phyloP scores from a whole-genome alignment of 495 filamentous ascomycete genomes.

The Hypoxylon fragiforme region DNA sequence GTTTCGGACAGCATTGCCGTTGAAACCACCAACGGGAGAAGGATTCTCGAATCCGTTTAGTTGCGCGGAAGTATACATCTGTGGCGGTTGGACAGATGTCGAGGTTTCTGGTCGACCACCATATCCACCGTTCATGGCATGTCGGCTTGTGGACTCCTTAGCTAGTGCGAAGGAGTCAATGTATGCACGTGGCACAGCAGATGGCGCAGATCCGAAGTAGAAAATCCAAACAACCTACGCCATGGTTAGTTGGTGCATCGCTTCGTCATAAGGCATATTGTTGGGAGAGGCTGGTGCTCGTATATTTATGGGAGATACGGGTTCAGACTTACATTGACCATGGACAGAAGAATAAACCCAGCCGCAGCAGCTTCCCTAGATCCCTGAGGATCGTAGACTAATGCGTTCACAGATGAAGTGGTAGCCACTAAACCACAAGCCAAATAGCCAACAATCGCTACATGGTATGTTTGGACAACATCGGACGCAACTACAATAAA shows the following conservation, averaged over 20 bases:
- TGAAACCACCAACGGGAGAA: conserved; percentile 81
- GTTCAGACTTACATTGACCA: conserved; percentile 74
- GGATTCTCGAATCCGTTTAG: conserved; percentile 95
- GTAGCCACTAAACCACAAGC: conserved; percentile 80
- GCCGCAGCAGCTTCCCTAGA: conserved; percentile 86
- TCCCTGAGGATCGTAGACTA: conserved; percentile 70
- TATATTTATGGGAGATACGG: neutral
- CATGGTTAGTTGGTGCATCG: conserved; percentile 17
- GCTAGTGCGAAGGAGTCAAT: conserved; percentile 95
- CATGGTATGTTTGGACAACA: conserved; percentile 80
- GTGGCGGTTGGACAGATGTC: conserved; percentile 73
- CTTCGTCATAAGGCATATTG: neutral
- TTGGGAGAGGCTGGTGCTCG: neutral
- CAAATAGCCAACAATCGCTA: conserved; percentile 89
- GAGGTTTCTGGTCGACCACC: conserved; percentile 77
- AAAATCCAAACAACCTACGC: conserved; percentile 94
- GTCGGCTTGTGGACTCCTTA: conserved; percentile 75
- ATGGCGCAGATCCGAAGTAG: conserved; percentile 93
- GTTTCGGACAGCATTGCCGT: conserved; percentile 43
- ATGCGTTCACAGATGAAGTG: conserved; percentile 77
- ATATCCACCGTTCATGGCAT: conserved; percentile 67
- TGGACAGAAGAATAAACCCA: conserved; percentile 93
- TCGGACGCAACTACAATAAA: conserved; percentile 80
- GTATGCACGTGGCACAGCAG: conserved; percentile 84
- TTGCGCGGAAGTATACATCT: conserved; percentile 97